Conservation (phyloP, 805 yeast species). For the Phaffomyces thermotolerans region DNA sequence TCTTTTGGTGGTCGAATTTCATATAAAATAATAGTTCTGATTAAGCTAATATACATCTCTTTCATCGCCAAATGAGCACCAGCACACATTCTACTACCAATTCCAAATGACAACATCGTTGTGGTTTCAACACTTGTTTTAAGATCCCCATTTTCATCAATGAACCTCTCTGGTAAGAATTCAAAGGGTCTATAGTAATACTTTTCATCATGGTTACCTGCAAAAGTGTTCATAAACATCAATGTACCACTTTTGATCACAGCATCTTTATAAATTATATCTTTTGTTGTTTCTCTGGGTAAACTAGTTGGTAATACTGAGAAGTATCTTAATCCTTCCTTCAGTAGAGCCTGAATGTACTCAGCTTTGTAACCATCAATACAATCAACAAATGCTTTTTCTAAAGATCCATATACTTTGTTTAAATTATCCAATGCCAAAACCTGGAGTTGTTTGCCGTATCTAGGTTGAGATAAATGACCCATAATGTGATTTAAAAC, state of each 20-base stretch:
- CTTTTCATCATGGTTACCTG: slow-evolving; percentile 56
- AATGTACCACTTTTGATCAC: slow-evolving; percentile 50
- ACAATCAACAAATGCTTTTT: slow-evolving; percentile 30
- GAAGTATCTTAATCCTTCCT: slow-evolving; percentile 55
- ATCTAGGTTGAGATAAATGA: slow-evolving; percentile 40
- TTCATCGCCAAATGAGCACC: slow-evolving; percentile 59
- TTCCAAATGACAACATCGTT: slow-evolving; percentile 53
- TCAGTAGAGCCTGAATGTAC: slow-evolving; percentile 49
- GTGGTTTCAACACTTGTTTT: slow-evolving; percentile 7
- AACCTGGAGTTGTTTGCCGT: slow-evolving; percentile 35
- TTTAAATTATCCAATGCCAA: slow-evolving; percentile 37
- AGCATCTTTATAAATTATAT: slow-evolving; percentile 33
- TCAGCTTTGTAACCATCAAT: slow-evolving; percentile 30
- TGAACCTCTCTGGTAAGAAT: slow-evolving; percentile 50
- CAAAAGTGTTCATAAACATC: slow-evolving; percentile 59
- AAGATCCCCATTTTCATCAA: slow-evolving; percentile 25
- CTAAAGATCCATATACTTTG: slow-evolving; percentile 24
- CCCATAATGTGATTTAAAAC: slow-evolving; percentile 56
- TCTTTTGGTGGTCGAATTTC: slow-evolving; percentile 37
- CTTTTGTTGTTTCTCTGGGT: slow-evolving; percentile 53
- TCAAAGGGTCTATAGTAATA: slow-evolving; percentile 36
- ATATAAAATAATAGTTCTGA: slow-evolving; percentile 47
- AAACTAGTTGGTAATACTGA: slow-evolving; percentile 62
- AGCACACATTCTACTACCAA: slow-evolving; percentile 66
- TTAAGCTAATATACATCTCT: slow-evolving; percentile 53